Evolutionary conservation across 768 basidiomycete species (phyloP).

Genomic region (Rhodosporidiobolus odoratus): DNA sequence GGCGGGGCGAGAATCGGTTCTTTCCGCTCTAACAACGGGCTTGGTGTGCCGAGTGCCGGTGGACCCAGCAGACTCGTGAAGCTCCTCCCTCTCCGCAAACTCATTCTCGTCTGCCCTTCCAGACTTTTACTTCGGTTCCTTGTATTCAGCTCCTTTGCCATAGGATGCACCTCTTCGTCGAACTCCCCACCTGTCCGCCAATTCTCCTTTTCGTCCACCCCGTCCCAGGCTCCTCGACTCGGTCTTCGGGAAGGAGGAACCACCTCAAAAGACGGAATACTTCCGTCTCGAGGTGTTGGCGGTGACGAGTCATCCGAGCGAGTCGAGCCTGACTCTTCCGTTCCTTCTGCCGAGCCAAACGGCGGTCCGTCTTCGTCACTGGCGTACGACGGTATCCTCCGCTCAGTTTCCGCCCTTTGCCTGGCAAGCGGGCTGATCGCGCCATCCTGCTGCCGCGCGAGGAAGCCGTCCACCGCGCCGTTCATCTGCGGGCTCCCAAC

Average conservation of each 20-base stretch:
- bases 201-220: slow-evolving; percentile 10
- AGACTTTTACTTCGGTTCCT: slow-evolving; percentile 21
- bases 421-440: neutral
- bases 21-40: slow-evolving; percentile 6
- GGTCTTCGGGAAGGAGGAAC: slow-evolving; percentile 16
- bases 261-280: slow-evolving; percentile 2
- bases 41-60: neutral
- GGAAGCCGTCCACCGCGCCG: neutral
- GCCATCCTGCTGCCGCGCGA: neutral
- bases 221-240: slow-evolving; percentile 8
- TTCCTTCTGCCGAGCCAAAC: neutral
- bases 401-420: neutral
- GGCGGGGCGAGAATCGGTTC: slow-evolving; percentile 9
- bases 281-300: slow-evolving; percentile 12
- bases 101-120: slow-evolving; percentile 31
- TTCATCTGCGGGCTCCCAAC: neutral
- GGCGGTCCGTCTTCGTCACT: neutral
- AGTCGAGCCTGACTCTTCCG: slow-evolving; percentile 24
- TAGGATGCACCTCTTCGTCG: neutral
- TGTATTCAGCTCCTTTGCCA: neutral
- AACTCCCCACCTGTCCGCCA: slow-evolving; percentile 16
- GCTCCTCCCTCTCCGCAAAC: slow-evolving; percentile 30
- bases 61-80: slow-evolving; percentile 31
- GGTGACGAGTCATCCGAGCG: slow-evolving; percentile 15
- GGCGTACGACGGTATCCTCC: neutral